Percentiles rank a stretch among this genome's conserved stretches.
Evolutionary conservation across 2,329 filamentous ascomycete species (phyloP).

Genomic region (Cercospora berteroae): DNA sequence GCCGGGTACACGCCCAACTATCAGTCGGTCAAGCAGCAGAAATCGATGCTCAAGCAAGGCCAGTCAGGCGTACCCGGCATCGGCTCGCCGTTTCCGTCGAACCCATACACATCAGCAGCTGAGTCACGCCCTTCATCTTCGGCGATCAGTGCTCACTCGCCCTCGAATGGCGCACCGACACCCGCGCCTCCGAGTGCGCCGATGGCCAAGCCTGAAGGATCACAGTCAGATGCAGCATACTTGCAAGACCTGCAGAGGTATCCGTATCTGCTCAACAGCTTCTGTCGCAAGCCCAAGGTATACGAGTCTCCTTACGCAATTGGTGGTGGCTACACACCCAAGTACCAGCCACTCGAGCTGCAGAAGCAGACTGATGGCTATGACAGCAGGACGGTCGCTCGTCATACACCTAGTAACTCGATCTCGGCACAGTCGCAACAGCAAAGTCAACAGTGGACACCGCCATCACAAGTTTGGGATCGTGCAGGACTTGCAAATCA

Average conservation of each 20-base stretch:
- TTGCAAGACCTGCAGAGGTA: constrained; percentile 46
- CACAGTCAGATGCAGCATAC: constrained; percentile 39
- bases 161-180: constrained; percentile 33
- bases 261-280: constrained; percentile 48
- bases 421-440: constrained; percentile 23
- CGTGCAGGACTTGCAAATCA: constrained; percentile 22
- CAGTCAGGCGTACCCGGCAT: constrained; percentile 12
- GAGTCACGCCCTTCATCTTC: constrained; percentile 28
- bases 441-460: constrained; percentile 37
- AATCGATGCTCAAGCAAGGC: constrained; percentile 27
- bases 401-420: constrained; percentile 32
- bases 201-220: constrained; percentile 24
- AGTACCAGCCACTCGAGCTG: constrained; percentile 39
- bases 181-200: constrained; percentile 36
- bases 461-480: constrained; percentile 37
- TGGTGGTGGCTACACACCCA: constrained; percentile 42
- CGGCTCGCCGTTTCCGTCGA: constrained; percentile 24
- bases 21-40: constrained; percentile 30
- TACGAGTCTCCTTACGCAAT: constrained; percentile 50
- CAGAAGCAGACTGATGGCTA: constrained; percentile 19
- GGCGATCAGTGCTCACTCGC: constrained; percentile 36
- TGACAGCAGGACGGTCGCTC: constrained; percentile 13
- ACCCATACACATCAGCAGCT: constrained; percentile 26
- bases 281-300: constrained; percentile 45
- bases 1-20: constrained; percentile 29